A percentile compares a stretch with the other conserved stretches of the same genome.
phyloP scores from a whole-genome alignment of 2,329 filamentous ascomycete species.

The Magnaporthiopsis incrustans region DNA sequence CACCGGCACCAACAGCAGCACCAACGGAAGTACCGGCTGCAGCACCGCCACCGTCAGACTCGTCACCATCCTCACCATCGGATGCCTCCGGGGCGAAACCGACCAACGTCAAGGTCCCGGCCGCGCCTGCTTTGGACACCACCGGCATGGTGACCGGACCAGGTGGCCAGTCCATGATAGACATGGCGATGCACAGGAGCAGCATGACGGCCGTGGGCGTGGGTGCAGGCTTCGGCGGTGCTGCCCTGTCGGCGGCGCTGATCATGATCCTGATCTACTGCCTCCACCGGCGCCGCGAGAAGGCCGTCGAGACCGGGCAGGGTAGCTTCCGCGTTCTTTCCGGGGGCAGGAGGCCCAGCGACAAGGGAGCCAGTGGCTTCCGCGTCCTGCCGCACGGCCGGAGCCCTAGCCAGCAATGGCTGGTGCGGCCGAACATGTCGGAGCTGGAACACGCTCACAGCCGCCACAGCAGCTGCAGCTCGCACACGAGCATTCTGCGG shows the following conservation, averaged over 20 bases:
- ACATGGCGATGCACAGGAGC: background rate
- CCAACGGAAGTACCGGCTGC: background rate
- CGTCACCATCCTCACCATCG: background rate
- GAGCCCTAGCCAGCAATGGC: background rate
- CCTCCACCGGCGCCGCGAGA: background rate
- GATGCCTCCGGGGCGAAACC: background rate
- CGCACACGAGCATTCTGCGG: background rate
- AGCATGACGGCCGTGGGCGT: constrained; percentile 1
- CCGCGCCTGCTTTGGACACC: background rate
- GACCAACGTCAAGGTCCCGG: background rate
- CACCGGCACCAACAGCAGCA: background rate
- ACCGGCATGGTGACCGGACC: background rate
- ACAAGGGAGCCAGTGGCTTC: background rate
- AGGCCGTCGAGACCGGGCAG: background rate
- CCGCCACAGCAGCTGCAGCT: background rate
- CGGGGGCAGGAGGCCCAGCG: background rate
- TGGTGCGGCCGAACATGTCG: background rate
- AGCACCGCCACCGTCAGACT: background rate
- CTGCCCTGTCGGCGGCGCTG: background rate
- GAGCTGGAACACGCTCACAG: background rate
- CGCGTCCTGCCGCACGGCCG: background rate
- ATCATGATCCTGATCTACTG: constrained; percentile 1
- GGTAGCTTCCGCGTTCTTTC: background rate
- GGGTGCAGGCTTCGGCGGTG: constrained; percentile 3
- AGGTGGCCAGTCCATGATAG: background rate